These are phyloP conservation scores for Cercophora scortea DNA, from an alignment of 495 filamentous ascomycete species.

Conservation along the genomic window DNA sequence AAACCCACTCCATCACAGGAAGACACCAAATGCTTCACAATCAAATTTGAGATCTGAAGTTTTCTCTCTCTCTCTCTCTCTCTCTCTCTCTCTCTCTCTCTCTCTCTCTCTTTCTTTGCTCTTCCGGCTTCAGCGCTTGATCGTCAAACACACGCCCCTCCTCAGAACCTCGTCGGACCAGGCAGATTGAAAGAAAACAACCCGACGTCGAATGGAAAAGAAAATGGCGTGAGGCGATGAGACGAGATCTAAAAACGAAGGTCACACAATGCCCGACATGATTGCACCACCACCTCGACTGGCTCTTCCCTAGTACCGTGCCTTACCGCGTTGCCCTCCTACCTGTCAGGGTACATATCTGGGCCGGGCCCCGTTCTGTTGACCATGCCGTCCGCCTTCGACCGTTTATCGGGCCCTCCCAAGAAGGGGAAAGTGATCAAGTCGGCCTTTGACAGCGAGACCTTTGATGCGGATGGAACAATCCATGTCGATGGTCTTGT, in stretches of 20 bases:
- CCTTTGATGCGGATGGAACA: conserved; percentile 75
- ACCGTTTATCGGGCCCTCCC: conserved; percentile 28
- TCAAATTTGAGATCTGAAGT: too few relatives aligned
- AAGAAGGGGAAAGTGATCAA: conserved; percentile 43
- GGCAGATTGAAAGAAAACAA: background rate
- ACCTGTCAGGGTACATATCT: background rate
- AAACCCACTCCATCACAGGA: too few relatives aligned
- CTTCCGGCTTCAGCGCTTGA: too few relatives aligned
- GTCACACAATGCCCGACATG: conserved; percentile 1
- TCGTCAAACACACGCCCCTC: too few relatives aligned
- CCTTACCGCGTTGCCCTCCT: background rate
- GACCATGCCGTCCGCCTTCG: conserved; percentile 36
- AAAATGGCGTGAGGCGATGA: background rate
- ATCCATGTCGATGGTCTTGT: conserved; percentile 69
- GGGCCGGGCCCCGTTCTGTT: background rate
- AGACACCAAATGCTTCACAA: too few relatives aligned
- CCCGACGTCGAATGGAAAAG: background rate
- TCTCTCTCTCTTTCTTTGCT: too few relatives aligned
- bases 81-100: too few relatives aligned
- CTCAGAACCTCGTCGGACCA: too few relatives aligned
- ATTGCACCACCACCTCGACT: background rate
- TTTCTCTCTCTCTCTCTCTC: too few relatives aligned
- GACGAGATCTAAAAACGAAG: background rate
- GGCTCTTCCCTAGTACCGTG: background rate
- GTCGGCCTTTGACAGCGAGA: conserved; percentile 77